Evolutionary conservation across 2,329 filamentous ascomycete species (phyloP).

Genomic region (Juglanconis sp.): DNA sequence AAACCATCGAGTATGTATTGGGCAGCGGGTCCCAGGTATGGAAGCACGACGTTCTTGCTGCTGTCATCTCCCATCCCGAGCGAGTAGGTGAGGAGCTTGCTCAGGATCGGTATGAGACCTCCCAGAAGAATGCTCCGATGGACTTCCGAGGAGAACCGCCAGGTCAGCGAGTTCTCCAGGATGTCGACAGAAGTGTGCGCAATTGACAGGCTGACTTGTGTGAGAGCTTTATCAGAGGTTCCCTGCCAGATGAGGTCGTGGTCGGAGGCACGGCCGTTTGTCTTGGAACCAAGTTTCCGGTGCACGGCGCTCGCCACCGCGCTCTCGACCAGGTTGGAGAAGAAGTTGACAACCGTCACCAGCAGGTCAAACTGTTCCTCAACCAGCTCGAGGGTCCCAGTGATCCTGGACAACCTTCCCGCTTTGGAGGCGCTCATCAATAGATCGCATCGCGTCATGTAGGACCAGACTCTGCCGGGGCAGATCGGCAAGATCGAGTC

Average conservation of each 20-base stretch:
- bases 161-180: constrained; percentile 80
- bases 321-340: constrained; percentile 72
- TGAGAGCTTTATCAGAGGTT: constrained; percentile 74
- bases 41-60: constrained; percentile 38
- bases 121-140: constrained; percentile 68
- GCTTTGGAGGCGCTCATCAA: constrained; percentile 73
- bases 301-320: constrained; percentile 67
- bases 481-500: constrained; percentile 69
- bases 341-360: constrained; percentile 68
- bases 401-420: constrained; percentile 72
- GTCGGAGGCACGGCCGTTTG: constrained; percentile 41
- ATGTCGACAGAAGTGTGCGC: constrained; percentile 76
- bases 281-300: constrained; percentile 56
- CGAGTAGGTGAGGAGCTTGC: constrained; percentile 67
- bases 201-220: constrained; percentile 68
- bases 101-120: constrained; percentile 66
- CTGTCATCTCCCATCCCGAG: constrained; percentile 63
- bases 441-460: constrained; percentile 76
- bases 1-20: constrained; percentile 75
- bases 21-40: constrained; percentile 68
- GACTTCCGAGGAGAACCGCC: constrained; percentile 71
- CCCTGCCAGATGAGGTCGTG: constrained; percentile 61
- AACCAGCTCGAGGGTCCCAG: constrained; percentile 79
- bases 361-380: constrained; percentile 76
- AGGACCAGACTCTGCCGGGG: constrained; percentile 86